Conservation (phyloP, 768 basidiomycete species). For the Xanthoconium stramineum region DNA sequence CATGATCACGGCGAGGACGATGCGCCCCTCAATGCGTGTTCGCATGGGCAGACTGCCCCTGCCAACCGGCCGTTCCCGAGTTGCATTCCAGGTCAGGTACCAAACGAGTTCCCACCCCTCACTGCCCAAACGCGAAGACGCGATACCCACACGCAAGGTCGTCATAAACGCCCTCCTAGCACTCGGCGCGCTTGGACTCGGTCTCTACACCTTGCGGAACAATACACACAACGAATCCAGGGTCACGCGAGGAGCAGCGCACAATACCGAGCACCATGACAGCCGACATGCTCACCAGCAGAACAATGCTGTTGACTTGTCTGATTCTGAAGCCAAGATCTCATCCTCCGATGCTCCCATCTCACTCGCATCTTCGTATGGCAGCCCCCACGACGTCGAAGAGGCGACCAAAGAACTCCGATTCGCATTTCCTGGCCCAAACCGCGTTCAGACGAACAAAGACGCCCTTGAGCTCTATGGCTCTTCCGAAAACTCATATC, state of each 20-base stretch:
- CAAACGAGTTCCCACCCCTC: background rate
- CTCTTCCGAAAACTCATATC: conserved; percentile 68
- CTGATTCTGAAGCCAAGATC: background rate
- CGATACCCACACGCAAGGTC: conserved; percentile 8
- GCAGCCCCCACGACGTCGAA: conserved; percentile 43
- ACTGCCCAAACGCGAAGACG: conserved; percentile 3
- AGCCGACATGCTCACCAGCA: conserved; percentile 2
- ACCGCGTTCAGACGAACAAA: conserved; percentile 49
- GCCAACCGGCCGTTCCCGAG: background rate
- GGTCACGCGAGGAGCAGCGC: background rate
- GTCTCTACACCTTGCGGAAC: conserved; percentile 17
- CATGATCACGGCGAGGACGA: background rate
- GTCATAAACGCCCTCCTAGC: conserved; percentile 18
- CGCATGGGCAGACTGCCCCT: background rate
- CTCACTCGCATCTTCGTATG: conserved; percentile 35
- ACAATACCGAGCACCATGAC: background rate
- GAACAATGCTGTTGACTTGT: background rate
- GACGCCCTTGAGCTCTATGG: conserved; percentile 54
- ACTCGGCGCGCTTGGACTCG: conserved; percentile 18
- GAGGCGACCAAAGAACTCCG: conserved; percentile 54
- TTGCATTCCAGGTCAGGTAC: background rate
- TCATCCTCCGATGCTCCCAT: background rate
- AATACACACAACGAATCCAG: background rate
- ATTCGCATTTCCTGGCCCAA: conserved; percentile 41
- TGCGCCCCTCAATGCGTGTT: background rate